Evolutionary conservation across 371 early-diverging fungal species (phyloP), one percentile per base, ranked within the genome.

Genomic region (Lichtheimia ornata): DNA sequence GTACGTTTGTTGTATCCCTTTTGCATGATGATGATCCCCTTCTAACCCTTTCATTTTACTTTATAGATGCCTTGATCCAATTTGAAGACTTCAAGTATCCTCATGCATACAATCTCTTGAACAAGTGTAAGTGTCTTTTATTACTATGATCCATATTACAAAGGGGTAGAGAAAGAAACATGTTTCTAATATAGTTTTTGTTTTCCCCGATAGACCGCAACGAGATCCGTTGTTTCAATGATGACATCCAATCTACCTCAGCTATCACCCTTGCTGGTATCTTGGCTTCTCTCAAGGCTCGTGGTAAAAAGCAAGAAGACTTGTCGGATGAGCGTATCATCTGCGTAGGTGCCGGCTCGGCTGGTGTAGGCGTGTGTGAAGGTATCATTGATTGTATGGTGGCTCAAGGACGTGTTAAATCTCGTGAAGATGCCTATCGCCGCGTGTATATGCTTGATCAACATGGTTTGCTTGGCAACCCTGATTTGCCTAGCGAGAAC

Each of bases 281-380:
- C 44, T 70, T 87, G 17, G 82, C 84, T 22, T 75, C 86, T 2
- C 61, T 88, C 15, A 86, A 85, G 63, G 84, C 83, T 6, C 80
- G 85, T 61, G 71, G 81, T 1, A 49, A 45, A 14, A 52, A 72
- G 25, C 77, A 79, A 53, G 84, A 87, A 3, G 69, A 70, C 11
- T 54, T 81, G 27, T 44, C 61, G 5, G 59, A 77, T 24, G 81
- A 81, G 54, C 77, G 81, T 27, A 83, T 88, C 43, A 66, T 88
- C 13, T 87, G 86, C 63, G 84, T 86, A 25, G 88, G 88, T 30
- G 85, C 88, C 17, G 88, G 88, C 3, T 83, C 85, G 22, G 86
- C 88, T 9, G 87, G 87, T 63, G 85, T 87, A 5, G 88, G 88
- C 74, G 85, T 87, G 2, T 85, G 87, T 61, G 86, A 86, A 66